Evolutionary conservation across 2,329 filamentous ascomycete genomes (phyloP).

Genomic region (Monilinia polystroma): DNA sequence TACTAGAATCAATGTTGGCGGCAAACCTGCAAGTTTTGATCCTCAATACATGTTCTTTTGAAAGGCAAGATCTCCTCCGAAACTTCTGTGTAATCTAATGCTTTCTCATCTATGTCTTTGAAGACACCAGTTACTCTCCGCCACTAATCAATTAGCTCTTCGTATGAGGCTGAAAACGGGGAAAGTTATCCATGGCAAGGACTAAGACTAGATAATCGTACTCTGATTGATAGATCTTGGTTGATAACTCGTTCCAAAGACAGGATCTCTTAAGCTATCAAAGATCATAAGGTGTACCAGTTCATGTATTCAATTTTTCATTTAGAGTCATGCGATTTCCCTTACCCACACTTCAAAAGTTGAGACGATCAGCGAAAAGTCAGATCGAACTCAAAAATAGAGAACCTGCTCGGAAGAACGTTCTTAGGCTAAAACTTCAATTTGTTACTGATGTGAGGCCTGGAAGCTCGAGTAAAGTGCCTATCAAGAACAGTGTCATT

Average conservation of each 20-base stretch:
- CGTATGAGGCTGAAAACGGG: not conserved
- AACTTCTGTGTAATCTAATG: not conserved
- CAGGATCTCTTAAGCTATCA: too few species aligned
- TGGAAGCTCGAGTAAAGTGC: not conserved
- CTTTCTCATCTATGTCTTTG: not conserved
- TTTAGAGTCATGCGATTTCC: not conserved
- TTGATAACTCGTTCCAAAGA: fast-evolving
- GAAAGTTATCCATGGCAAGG: not conserved
- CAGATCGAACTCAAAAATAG: not conserved
- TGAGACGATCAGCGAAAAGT: not conserved
- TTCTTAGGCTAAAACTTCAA: not conserved
- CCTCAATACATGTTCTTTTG: not conserved
- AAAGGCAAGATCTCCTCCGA: not conserved
- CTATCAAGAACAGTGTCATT: not conserved
- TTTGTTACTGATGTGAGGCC: not conserved
- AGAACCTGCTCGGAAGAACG: not conserved
- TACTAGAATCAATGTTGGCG: not conserved
- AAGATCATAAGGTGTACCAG: not conserved
- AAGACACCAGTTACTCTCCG: not conserved
- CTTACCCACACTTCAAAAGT: not conserved
- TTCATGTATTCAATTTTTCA: not conserved
- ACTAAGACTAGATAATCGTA: not conserved
- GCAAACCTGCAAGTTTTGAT: conserved; percentile 4
- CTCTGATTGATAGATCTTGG: fast-evolving
- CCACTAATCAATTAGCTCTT: not conserved